phyloP scores from a whole-genome alignment of 441 rosid species.

The Flueggea neowawraea region DNA sequence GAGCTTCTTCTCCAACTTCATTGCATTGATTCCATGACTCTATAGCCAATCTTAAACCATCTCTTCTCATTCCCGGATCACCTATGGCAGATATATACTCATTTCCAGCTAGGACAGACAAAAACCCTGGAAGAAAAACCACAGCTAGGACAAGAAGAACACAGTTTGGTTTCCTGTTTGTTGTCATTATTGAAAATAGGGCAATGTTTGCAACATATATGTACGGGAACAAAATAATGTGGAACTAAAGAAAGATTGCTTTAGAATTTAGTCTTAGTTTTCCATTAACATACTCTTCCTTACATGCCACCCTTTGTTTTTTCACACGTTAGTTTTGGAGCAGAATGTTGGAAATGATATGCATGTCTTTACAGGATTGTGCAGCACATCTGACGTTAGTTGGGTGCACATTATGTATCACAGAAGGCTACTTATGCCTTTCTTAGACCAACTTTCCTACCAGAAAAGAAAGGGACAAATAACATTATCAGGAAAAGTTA shows the following conservation, averaged over 20 bases:
- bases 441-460: constrained; percentile 32
- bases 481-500: background rate
- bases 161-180: constrained; percentile 9
- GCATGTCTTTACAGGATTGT: background rate
- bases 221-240: background rate
- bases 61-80: constrained; percentile 61
- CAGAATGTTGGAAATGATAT: background rate
- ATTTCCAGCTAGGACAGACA: constrained; percentile 8
- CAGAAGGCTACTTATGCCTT: constrained; percentile 28
- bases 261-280: constrained; percentile 10
- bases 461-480: constrained; percentile 34
- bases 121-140: constrained; percentile 8
- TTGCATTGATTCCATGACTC: constrained; percentile 74
- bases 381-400: constrained; percentile 8
- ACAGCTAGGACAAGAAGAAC: constrained; percentile 6
- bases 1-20: constrained; percentile 58
- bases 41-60: constrained; percentile 44
- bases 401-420: constrained; percentile 30
- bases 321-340: background rate
- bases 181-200: constrained; percentile 28
- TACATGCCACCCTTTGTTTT: background rate
- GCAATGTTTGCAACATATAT: constrained; percentile 1
- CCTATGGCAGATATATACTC: constrained; percentile 44
- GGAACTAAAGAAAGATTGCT: constrained; percentile 3
- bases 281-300: constrained; percentile 20